A percentile compares a stretch with the other conserved stretches of the same genome.
Conservation (phyloP, 2,329 filamentous ascomycete genomes). For the Neurospora crassa region DNA sequence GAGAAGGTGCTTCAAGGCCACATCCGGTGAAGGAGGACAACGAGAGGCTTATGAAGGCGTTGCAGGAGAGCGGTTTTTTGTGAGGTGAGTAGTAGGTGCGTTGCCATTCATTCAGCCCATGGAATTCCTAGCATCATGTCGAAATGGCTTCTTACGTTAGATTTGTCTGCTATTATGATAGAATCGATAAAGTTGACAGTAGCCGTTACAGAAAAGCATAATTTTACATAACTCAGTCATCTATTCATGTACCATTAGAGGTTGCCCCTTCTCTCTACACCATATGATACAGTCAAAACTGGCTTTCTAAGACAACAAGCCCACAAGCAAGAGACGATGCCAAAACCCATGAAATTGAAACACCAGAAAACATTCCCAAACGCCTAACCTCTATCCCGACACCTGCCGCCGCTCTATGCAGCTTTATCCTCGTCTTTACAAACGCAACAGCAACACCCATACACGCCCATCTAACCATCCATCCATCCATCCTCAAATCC, state of each 20-base stretch:
- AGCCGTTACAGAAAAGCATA: neutral
- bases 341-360: neutral
- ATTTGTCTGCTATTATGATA: neutral
- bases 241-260: neutral
- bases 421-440: neutral
- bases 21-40: conserved; percentile 25
- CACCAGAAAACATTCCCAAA: neutral
- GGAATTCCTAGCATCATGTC: neutral
- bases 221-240: neutral
- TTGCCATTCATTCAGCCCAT: neutral
- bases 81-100: conserved; percentile 7
- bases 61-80: conserved; percentile 34
- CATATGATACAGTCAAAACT: neutral
- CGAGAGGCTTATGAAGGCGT: conserved; percentile 32
- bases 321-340: neutral
- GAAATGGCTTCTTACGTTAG: neutral
- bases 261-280: neutral
- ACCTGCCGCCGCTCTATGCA: neutral
- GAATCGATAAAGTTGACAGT: neutral
- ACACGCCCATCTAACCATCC: neutral
- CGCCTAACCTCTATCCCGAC: neutral
- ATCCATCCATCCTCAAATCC: neutral
- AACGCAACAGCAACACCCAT: neutral
- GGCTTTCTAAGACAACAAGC: neutral
- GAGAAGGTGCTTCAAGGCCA: conserved; percentile 25